A percentile compares a stretch with the other conserved stretches of the same genome.
phyloP scores from a whole-genome alignment of 2,329 filamentous ascomycete species.

The Aspergillus brunneoviolaceus region DNA sequence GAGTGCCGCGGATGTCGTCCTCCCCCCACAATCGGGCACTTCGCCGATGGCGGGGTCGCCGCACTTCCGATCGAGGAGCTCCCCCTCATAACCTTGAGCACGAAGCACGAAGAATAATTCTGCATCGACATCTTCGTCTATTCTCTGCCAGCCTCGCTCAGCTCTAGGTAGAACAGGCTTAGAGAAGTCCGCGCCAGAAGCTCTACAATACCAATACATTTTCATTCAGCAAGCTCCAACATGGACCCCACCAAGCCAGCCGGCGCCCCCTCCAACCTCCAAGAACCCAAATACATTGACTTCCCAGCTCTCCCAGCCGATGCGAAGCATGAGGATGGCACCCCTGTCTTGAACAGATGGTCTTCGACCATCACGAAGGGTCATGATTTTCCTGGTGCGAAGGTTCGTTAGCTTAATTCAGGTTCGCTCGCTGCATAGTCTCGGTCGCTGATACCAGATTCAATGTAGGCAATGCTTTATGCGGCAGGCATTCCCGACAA shows the following conservation, averaged over 20 bases:
- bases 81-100: constrained; percentile 21
- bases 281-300: constrained; percentile 55
- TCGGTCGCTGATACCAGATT: background rate
- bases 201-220: background rate
- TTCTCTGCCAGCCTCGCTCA: constrained; percentile 8
- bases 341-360: constrained; percentile 76
- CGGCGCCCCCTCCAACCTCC: constrained; percentile 29
- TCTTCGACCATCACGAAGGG: constrained; percentile 77
- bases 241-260: constrained; percentile 26
- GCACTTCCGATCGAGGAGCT: constrained; percentile 20
- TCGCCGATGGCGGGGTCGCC: constrained; percentile 23
- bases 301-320: constrained; percentile 57
- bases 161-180: background rate
- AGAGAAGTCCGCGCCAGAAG: too few species aligned
- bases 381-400: constrained; percentile 89
- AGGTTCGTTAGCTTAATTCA: constrained; percentile 53
- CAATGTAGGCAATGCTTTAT: constrained; percentile 83
- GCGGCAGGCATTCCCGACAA: constrained; percentile 82
- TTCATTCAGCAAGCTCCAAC: background rate
- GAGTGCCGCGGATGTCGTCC: constrained; percentile 5
- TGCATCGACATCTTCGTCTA: constrained; percentile 18
- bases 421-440: background rate
- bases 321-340: constrained; percentile 55
- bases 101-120: constrained; percentile 2
- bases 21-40: constrained; percentile 19